Percentiles rank a stretch among this genome's conserved stretches.
Evolutionary conservation across 441 rosid genomes (phyloP).

Genomic region (Viola pubescens): DNA sequence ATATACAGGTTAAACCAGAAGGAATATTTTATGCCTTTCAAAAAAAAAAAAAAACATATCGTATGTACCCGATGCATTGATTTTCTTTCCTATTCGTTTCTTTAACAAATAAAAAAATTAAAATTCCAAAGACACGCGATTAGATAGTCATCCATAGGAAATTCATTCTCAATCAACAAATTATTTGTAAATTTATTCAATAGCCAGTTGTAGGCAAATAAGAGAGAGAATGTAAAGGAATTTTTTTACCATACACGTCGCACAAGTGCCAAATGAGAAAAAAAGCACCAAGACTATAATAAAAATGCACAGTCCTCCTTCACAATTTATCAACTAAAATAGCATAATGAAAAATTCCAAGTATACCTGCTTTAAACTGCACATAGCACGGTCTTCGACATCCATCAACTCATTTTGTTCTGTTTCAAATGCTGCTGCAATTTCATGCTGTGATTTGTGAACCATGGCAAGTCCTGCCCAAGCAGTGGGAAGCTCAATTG

Average conservation of each 20-base stretch:
- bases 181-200: no score
- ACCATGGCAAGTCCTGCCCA: slow-evolving; percentile 96
- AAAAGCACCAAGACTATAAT: not conserved
- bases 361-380: slow-evolving; percentile 78
- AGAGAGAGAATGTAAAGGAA: no score
- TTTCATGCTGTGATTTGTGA: slow-evolving; percentile 86
- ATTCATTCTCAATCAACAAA: no score
- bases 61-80: not conserved
- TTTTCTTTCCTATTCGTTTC: no score
- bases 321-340: not conserved
- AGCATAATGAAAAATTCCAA: not conserved
- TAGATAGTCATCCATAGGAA: no score
- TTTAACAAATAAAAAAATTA: not conserved
- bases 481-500: slow-evolving; percentile 61
- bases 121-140: not conserved
- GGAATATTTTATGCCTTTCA: no score
- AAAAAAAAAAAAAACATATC: not conserved
- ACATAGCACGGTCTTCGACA: slow-evolving; percentile 64
- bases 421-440: slow-evolving; percentile 67
- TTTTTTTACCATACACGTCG: no score
- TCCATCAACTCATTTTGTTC: slow-evolving; percentile 52
- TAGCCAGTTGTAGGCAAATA: no score
- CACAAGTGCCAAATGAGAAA: no score
- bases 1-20: not conserved
- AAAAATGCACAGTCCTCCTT: not conserved